Evolutionary conservation across 2,329 filamentous ascomycete genomes (phyloP).

Genomic region (Xylariaceae sp.): DNA sequence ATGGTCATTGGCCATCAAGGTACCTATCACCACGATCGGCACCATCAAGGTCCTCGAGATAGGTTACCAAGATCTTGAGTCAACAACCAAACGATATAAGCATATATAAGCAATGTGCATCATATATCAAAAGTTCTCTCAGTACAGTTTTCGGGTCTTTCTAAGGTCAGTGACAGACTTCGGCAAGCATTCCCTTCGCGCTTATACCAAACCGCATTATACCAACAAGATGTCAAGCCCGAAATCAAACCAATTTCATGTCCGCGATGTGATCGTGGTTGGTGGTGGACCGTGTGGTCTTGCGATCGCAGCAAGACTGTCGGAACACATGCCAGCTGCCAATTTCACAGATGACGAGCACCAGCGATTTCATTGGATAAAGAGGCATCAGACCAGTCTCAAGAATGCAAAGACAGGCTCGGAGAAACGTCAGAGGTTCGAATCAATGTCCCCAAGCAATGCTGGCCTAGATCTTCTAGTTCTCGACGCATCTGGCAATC

Average conservation of each 20-base stretch:
- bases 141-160: too few relatives aligned
- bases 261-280: slow-evolving; percentile 67
- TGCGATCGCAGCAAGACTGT: slow-evolving; percentile 66
- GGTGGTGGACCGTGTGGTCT: slow-evolving; percentile 74
- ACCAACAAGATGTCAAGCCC: slow-evolving; percentile 9
- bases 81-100: too few relatives aligned
- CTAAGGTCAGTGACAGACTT: too few relatives aligned
- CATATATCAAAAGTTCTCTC: too few relatives aligned
- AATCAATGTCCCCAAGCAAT: slow-evolving; percentile 14
- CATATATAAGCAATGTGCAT: too few relatives aligned
- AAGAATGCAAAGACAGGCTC: slow-evolving; percentile 45
- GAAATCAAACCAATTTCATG: slow-evolving; percentile 20
- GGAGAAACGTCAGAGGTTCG: slow-evolving; percentile 27
- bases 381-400: slow-evolving; percentile 58
- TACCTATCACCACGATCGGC: slow-evolving; percentile 5
- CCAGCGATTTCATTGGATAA: slow-evolving; percentile 74
- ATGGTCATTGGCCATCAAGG: slow-evolving; percentile 6
- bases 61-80: too few relatives aligned
- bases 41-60: neutral
- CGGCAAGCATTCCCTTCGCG: too few relatives aligned
- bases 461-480: slow-evolving; percentile 47
- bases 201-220: too few relatives aligned
- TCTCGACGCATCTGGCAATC: slow-evolving; percentile 58
- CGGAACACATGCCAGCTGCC: slow-evolving; percentile 69
- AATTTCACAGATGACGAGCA: slow-evolving; percentile 83